Evolutionary conservation across 23 red algal species (phyloP).

Genomic region (Pyropia haitanensis): DNA sequence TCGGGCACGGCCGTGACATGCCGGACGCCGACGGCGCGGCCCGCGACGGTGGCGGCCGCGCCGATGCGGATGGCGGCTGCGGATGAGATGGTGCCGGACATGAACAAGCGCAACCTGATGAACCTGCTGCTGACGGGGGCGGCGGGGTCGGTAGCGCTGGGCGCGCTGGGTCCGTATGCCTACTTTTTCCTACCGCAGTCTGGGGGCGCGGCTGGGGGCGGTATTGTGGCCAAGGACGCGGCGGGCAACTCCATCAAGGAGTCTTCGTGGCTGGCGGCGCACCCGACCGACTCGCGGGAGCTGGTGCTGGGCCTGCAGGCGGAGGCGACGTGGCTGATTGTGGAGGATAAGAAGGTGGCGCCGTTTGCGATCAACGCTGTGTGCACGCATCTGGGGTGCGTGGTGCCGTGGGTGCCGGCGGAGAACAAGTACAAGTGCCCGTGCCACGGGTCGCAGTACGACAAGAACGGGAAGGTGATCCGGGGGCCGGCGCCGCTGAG

Average conservation of each 20-base stretch:
- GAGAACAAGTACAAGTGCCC: slow-evolving; percentile 98
- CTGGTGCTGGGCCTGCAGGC: slow-evolving; percentile 86
- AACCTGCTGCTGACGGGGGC: slow-evolving; percentile 71
- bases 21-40: slow-evolving; percentile 4
- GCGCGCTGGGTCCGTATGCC: slow-evolving; percentile 44
- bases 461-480: slow-evolving; percentile 79
- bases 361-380: slow-evolving; percentile 83
- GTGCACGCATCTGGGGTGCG: slow-evolving; percentile 97
- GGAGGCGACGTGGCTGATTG: slow-evolving; percentile 86
- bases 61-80: slow-evolving; percentile 52
- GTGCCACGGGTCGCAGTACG: slow-evolving; percentile 97
- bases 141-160: slow-evolving; percentile 49
- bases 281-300: slow-evolving; percentile 58
- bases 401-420: slow-evolving; percentile 91
- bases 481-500: slow-evolving; percentile 97
- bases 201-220: slow-evolving; percentile 24
- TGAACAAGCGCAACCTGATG: slow-evolving; percentile 85
- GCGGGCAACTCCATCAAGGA: slow-evolving; percentile 74
- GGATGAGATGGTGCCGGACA: slow-evolving; percentile 81
- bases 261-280: slow-evolving; percentile 46
- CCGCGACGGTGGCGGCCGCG: not conserved
- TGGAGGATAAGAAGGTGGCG: slow-evolving; percentile 64
- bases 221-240: slow-evolving; percentile 72
- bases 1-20: slow-evolving; percentile 12
- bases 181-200: slow-evolving; percentile 81